Evolutionary conservation across 164 flowering plant genomes (phyloP).

Genomic region (Dillenia turbinata): DNA sequence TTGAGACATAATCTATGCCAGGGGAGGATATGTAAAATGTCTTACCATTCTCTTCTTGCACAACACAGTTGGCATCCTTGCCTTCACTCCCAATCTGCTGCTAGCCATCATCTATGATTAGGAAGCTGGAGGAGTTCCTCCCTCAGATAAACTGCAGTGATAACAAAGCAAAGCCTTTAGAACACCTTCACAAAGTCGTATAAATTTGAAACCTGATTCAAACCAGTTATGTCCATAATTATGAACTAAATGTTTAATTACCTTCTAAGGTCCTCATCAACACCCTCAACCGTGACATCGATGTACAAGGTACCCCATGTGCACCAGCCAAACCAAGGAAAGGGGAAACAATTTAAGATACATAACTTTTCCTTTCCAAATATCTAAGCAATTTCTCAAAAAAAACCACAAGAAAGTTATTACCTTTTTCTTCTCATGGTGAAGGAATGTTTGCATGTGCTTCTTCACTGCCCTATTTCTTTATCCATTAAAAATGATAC

Average conservation of each 20-base stretch:
- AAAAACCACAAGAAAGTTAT: slow-evolving; percentile 3
- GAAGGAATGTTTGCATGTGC: slow-evolving; percentile 77
- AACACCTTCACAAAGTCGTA: no score
- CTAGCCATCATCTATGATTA: slow-evolving; percentile 98
- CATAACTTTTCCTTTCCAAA: background rate
- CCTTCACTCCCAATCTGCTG: slow-evolving; percentile 74
- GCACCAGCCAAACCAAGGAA: no score
- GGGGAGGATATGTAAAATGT: slow-evolving; percentile 5
- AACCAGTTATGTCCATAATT: no score
- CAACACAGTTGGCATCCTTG: slow-evolving; percentile 39
- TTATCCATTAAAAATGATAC: background rate
- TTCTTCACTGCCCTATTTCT: slow-evolving; percentile 73
- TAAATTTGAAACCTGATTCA: no score
- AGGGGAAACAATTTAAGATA: background rate
- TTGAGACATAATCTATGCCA: background rate
- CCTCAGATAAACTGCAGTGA: slow-evolving; percentile 61
- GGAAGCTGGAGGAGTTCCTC: slow-evolving; percentile 82
- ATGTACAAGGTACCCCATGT: slow-evolving; percentile 99
- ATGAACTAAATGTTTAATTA: slow-evolving; percentile 8
- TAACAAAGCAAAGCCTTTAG: background rate
- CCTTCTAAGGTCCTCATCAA: slow-evolving; percentile 82
- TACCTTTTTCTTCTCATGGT: slow-evolving; percentile 91
- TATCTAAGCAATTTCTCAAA: background rate
- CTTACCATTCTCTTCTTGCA: slow-evolving; percentile 97
- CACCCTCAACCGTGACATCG: slow-evolving; percentile 96